phyloP scores from a whole-genome alignment of 2,329 filamentous ascomycete genomes.

The Ophiostoma perfectum region DNA sequence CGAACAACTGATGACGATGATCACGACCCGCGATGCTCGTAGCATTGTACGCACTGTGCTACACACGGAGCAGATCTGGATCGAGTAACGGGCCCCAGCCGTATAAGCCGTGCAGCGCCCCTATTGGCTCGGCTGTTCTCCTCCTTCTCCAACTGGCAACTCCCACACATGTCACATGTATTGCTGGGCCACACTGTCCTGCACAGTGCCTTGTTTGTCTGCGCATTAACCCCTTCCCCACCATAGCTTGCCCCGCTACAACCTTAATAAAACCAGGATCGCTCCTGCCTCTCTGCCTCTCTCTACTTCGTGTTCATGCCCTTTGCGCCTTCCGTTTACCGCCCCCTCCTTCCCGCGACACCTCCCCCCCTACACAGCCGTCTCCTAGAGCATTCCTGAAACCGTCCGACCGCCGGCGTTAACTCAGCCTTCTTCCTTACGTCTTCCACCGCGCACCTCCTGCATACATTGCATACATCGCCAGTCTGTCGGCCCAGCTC shows the following conservation, averaged over 20 bases:
- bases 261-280: conserved; percentile 20
- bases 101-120: conserved; percentile 7
- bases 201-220: conserved; percentile 3
- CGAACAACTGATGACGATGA: not conserved
- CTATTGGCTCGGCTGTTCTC: conserved; percentile 8
- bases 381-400: conserved; percentile 23
- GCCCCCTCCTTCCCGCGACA: not conserved
- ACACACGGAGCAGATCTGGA: not conserved
- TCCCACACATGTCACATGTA: conserved; percentile 17
- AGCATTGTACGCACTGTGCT: not conserved
- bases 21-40: not conserved
- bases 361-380: conserved; percentile 12
- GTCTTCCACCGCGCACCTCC: conserved; percentile 7
- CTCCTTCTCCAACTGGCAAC: conserved; percentile 12
- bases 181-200: not conserved
- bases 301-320: conserved; percentile 3
- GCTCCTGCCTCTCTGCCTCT: not conserved
- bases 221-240: conserved; percentile 18
- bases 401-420: conserved; percentile 20
- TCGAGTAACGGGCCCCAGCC: not conserved
- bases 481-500: not conserved
- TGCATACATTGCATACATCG: not conserved
- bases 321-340: conserved; percentile 15
- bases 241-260: conserved; percentile 23
- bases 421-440: conserved; percentile 6